Conservation (phyloP, 352 stramenopile species). For the Globisporangium paddicum region DNA sequence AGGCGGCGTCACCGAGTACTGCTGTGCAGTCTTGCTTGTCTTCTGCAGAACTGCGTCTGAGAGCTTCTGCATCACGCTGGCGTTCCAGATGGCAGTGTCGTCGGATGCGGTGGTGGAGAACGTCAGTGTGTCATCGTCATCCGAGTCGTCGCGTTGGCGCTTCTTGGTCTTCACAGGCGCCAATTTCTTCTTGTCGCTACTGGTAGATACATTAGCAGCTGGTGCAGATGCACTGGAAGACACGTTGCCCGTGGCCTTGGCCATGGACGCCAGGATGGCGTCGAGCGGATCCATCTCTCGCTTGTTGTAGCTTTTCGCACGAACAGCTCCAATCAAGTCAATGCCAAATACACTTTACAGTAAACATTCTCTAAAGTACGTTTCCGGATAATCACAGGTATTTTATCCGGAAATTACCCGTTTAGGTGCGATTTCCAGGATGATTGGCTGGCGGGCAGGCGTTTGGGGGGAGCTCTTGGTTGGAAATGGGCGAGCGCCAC, state of each 20-base stretch:
- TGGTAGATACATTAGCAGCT: not conserved
- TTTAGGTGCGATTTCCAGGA: not conserved
- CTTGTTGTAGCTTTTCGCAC: not conserved
- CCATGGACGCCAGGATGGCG: slow-evolving; percentile 80
- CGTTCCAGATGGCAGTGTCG: slow-evolving; percentile 46
- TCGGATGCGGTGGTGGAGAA: not conserved
- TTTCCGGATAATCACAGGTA: not conserved
- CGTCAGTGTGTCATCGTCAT: slow-evolving; percentile 8
- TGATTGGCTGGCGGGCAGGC: slow-evolving; percentile 11
- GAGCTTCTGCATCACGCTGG: slow-evolving; percentile 33
- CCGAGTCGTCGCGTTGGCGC: slow-evolving; percentile 18
- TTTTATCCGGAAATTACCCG: not conserved
- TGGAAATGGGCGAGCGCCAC: not conserved
- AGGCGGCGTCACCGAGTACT: slow-evolving; percentile 27
- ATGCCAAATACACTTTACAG: not conserved
- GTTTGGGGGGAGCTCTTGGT: not conserved
- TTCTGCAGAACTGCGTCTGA: slow-evolving; percentile 13
- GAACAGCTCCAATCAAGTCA: not conserved
- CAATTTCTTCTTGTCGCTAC: not conserved
- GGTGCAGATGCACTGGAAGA: not conserved
- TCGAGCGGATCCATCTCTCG: slow-evolving; percentile 48
- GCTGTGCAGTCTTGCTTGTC: slow-evolving; percentile 1
- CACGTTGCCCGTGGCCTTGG: slow-evolving; percentile 65
- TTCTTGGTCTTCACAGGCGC: slow-evolving; percentile 22
- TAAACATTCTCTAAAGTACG: slow-evolving; percentile 9